Evolutionary conservation across 768 basidiomycete species (phyloP).

Genomic region (Hypholoma fasciculare): DNA sequence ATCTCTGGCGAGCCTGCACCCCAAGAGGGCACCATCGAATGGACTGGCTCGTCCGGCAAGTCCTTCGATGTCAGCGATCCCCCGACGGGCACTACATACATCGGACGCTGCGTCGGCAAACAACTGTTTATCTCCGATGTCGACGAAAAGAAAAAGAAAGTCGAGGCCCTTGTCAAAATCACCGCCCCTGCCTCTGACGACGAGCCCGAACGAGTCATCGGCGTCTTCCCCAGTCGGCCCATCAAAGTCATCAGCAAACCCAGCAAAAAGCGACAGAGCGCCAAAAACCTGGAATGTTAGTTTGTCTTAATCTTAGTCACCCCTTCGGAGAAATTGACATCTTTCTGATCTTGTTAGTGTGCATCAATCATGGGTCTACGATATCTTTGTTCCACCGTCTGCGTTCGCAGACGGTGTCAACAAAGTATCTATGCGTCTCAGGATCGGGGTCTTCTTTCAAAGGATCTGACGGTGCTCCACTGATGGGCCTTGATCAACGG

Average conservation of each 20-base stretch:
- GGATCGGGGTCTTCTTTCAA: constrained; percentile 91
- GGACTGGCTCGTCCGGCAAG: constrained; percentile 85
- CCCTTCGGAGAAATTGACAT: constrained; percentile 12
- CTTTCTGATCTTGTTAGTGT: constrained; percentile 50
- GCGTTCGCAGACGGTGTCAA: constrained; percentile 93
- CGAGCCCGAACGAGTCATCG: constrained; percentile 81
- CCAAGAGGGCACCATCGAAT: constrained; percentile 83
- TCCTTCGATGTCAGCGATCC: constrained; percentile 80
- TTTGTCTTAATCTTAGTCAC: constrained; percentile 20
- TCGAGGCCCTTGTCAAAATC: constrained; percentile 90
- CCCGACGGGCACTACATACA: constrained; percentile 82
- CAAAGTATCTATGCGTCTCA: constrained; percentile 95
- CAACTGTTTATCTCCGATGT: constrained; percentile 94
- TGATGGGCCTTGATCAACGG: constrained; percentile 79
- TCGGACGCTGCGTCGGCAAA: constrained; percentile 92
- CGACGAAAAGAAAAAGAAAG: constrained; percentile 94
- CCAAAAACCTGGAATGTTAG: constrained; percentile 91
- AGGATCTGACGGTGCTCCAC: constrained; percentile 86
- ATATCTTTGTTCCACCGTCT: constrained; percentile 96
- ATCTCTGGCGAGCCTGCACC: constrained; percentile 90
- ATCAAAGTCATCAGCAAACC: constrained; percentile 99
- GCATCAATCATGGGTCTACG: constrained; percentile 94
- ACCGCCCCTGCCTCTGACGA: constrained; percentile 79
- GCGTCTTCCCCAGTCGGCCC: constrained; percentile 88
- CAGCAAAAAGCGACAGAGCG: constrained; percentile 93